Percentiles rank a stretch among this genome's conserved stretches.
Conservation (phyloP, 179 eudicot genomes). For the Amaranthus tricolor region DNA sequence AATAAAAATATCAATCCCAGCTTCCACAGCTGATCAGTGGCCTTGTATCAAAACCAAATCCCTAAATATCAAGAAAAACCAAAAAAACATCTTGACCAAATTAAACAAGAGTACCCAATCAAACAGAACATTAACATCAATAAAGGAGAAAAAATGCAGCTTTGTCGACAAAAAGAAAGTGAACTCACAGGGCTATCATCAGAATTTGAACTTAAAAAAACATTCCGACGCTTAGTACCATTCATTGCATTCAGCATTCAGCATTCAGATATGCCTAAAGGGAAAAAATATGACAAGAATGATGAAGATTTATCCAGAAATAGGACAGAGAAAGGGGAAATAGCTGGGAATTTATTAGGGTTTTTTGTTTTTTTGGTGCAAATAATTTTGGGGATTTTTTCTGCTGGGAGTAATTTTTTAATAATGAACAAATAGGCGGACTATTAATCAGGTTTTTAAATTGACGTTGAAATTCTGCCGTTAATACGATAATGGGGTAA, state of each 20-base stretch:
- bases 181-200: constrained; percentile 41
- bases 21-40: too few relatives aligned
- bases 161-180: background rate
- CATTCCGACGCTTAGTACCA: constrained; percentile 41
- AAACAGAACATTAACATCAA: background rate
- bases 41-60: background rate
- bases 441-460: background rate
- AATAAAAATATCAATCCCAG: too few relatives aligned
- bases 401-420: background rate
- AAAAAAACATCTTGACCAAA: background rate
- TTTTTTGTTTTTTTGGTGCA: constrained; percentile 19
- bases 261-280: constrained; percentile 5
- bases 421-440: background rate
- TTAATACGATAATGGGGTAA: background rate
- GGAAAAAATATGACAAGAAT: background rate
- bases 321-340: background rate
- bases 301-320: constrained; percentile 8
- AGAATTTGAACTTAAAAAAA: constrained; percentile 32
- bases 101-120: background rate
- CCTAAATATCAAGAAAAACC: background rate
- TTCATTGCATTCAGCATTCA: constrained; percentile 20
- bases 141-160: background rate
- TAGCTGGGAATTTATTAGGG: constrained; percentile 24
- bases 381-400: background rate
- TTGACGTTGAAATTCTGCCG: constrained; percentile 9